Evolutionary conservation across 1,139 yeast species (phyloP), one percentile per base, ranked within the genome.

Genomic region (Hyphopichia wangnamkhiaoensis): DNA sequence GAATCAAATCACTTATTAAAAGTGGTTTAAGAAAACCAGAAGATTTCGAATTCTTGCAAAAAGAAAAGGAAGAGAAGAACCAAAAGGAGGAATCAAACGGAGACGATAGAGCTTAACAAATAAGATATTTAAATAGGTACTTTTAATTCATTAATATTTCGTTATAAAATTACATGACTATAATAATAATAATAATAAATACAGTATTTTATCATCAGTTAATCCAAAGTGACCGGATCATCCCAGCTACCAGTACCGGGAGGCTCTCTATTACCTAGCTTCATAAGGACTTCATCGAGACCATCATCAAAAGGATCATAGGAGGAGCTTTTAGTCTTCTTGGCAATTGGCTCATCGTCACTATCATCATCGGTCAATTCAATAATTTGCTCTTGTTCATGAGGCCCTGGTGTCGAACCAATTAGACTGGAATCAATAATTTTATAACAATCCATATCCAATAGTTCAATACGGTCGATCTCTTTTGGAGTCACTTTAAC

Each of bases 191-290:
- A 15, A 26, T 26, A 12, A 26, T 26, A 25, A 25, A 25, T 5
- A 25, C 6, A 12, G n/a, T 10, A 25, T 10, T 7, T 25, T 12
- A 6, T 8, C 8, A 25, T 10, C 8, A 30, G 10, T 40, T 45
- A 62, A 42, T 63, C 69, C 30, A 63, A 42, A 2, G 61, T 59
- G 25, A 62, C 51, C 4, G 75, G 75, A 42, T 68, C 70, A 26
- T 63, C 68, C 72, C 72, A 68, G 39, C 68, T 65, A 1, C 74
- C 73, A 1, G 54, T 45, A 15, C 69, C 71, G 18, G 39, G 35
- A 18, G 38, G 37, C 15, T 31, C 38, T 20, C 33, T 33, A n/a
- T 31, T 35, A 15, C 44, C 37, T 18, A 50, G 37, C 4, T 42
- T 40, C 21, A 46, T 37, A 37, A 49, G 25, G 21, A 50, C 53